Evolutionary conservation across 192 early-diverging fungal species (phyloP), one percentile per base, ranked within the genome.

Genomic region (Umbelopsis vinacea): DNA sequence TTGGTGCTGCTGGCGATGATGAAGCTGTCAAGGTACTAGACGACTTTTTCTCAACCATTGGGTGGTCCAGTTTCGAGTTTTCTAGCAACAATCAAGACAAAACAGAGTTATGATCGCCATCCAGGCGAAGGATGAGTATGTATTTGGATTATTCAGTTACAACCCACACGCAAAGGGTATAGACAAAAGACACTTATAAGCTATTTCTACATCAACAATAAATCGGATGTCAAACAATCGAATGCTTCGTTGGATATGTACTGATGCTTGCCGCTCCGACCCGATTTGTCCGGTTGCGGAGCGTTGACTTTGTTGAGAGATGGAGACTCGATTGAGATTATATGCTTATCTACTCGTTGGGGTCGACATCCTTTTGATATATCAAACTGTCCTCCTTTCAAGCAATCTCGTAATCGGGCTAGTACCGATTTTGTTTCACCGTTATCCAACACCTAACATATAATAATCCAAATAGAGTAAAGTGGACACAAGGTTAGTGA

Each of bases 1-100:
- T 85, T 24, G 91, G 91, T 11, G 89, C 88, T 10, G 87, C 89
- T 0, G 85, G 83, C 15, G 74, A 71, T 15, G 82, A 81, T 66
- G 29, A 77, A 15, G 75, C 71, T 23, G 60, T 75, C 38, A 72
- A 84, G 72, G 46, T 84, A 52, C 74, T 83, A 4, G 75, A 83
- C 35, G 71, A 78, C 46, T 71, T 70, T 48, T 67, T 74, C 3
- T 29, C 77, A n/a, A 84, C 79, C 0, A 12, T 81, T 0, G 70
- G 68, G 2, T 81, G 79, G 79, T 70, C 52, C 14, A 60, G 53
- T 21, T 72, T 38, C 26, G 22, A 46, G 35, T 72, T 72, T 63
- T 63, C 57, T 17, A 63, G 33, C 26, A 29, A 29, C 4, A 4
- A 38, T 7, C 8, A 63, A 63, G 24, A 37, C 4, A 29, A 63